phyloP scores from a whole-genome alignment of 352 stramenopile species.

The Aphanomyces astaci region DNA sequence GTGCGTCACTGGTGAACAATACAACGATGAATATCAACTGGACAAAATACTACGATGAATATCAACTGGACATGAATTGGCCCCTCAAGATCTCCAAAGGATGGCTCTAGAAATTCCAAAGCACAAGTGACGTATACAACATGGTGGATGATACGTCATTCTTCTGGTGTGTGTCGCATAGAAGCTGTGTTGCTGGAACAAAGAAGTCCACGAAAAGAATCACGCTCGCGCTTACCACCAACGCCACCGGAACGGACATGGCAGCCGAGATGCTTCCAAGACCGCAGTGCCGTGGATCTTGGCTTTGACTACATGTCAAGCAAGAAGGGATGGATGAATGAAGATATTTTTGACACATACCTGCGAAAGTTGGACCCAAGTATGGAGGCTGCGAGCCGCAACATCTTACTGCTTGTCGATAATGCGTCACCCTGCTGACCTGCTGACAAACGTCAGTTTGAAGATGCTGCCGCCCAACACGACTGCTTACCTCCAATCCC shows the following conservation, averaged over 20 bases:
- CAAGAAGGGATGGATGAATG: constrained; percentile 18
- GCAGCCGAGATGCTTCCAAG: not conserved
- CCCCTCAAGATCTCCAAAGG: constrained; percentile 15
- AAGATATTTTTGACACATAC: not conserved
- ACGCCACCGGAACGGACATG: not conserved
- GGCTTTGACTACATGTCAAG: constrained; percentile 11
- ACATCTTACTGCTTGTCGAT: constrained; percentile 12
- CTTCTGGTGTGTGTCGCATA: constrained; percentile 11
- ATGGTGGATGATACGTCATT: constrained; percentile 23
- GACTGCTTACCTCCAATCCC: constrained; percentile 2
- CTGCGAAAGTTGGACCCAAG: not conserved
- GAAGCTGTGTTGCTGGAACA: not conserved
- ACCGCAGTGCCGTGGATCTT: not conserved
- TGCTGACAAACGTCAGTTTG: not conserved
- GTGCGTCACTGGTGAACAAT: not conserved
- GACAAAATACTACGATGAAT: not conserved
- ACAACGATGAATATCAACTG: not conserved
- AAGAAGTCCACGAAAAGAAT: constrained; percentile 12
- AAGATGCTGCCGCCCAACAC: constrained; percentile 1
- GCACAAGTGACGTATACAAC: constrained; percentile 20
- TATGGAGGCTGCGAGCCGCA: not conserved
- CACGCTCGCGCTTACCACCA: constrained; percentile 4
- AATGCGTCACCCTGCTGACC: not conserved
- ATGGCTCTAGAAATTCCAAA: constrained; percentile 22
- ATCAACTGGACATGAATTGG: no score